phyloP scores from a whole-genome alignment of 2,329 filamentous ascomycete species.

The Verticillium isaacii region DNA sequence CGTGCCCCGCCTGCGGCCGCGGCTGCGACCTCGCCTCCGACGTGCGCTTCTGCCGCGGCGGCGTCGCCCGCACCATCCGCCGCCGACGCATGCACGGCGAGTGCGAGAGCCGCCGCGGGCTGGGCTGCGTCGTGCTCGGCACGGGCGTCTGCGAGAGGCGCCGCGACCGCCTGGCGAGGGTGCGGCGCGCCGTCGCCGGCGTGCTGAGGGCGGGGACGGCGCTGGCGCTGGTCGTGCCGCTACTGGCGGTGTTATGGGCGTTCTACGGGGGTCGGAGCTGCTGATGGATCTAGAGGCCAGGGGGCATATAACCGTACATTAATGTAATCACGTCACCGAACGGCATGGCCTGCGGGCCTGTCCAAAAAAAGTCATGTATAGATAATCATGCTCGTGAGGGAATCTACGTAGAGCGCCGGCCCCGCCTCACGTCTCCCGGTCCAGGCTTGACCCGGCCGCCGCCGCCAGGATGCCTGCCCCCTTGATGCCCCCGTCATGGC shows the following conservation, averaged over 20 bases:
- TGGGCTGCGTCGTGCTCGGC: constrained; percentile 51
- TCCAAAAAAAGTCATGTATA: not conserved
- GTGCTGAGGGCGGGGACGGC: not conserved
- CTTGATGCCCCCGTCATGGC: constrained; percentile 57
- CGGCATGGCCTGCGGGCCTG: too few species aligned
- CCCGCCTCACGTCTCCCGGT: constrained; percentile 5
- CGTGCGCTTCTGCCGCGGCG: constrained; percentile 54
- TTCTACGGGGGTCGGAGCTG: not conserved
- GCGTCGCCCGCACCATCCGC: constrained; percentile 54
- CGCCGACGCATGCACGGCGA: constrained; percentile 55
- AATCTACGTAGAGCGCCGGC: not conserved
- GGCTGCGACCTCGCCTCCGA: constrained; percentile 59
- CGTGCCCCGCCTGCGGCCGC: constrained; percentile 55
- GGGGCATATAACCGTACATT: too few species aligned
- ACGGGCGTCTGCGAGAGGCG: constrained; percentile 41
- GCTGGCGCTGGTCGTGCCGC: not conserved
- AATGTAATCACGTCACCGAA: too few species aligned
- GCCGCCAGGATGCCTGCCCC: constrained; percentile 57
- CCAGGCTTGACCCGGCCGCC: constrained; percentile 28
- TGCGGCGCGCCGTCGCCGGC: not conserved
- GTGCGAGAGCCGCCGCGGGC: constrained; percentile 51
- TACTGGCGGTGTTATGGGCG: not conserved
- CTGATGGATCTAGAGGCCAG: not conserved
- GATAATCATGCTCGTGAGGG: not conserved
- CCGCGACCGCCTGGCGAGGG: not conserved